These are phyloP conservation scores for Globisporangium cederbergense DNA, from an alignment of 352 stramenopile genomes.

Conservation along the genomic window DNA sequence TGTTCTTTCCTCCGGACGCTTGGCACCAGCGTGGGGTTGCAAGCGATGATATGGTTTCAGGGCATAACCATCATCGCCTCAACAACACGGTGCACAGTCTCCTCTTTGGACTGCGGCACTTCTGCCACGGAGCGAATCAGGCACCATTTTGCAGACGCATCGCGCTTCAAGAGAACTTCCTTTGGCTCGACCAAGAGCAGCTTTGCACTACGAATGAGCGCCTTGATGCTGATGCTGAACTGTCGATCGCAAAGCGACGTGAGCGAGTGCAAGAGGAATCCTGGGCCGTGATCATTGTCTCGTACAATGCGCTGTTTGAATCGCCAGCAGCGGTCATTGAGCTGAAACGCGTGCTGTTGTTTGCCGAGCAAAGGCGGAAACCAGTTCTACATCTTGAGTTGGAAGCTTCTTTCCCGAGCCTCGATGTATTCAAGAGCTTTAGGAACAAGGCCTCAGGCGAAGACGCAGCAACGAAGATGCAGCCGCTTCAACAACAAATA, in stretches of 20 bases:
- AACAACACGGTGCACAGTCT: constrained; percentile 22
- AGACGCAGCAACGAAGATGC: background rate
- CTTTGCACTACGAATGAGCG: background rate
- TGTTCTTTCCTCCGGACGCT: constrained; percentile 31
- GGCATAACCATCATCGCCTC: background rate
- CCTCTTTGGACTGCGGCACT: constrained; percentile 27
- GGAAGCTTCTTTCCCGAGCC: constrained; percentile 16
- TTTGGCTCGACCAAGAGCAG: constrained; percentile 28
- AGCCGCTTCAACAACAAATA: too few species aligned
- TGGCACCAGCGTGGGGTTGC: constrained; percentile 3
- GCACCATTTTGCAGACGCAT: constrained; percentile 23
- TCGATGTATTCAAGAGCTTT: constrained; percentile 25
- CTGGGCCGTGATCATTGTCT: constrained; percentile 28
- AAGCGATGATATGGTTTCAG: background rate
- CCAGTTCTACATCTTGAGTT: constrained; percentile 31
- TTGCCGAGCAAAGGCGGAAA: constrained; percentile 15
- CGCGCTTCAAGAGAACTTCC: constrained; percentile 25
- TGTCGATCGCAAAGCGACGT: background rate
- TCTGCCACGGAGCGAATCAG: constrained; percentile 21
- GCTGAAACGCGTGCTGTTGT: constrained; percentile 17
- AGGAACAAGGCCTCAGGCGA: background rate
- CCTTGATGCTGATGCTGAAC: background rate
- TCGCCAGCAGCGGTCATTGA: constrained; percentile 21
- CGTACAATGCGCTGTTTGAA: constrained; percentile 33
- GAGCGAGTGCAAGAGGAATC: constrained; percentile 12